Evolutionary conservation across 208 protist genomes (phyloP), one percentile per base, ranked within the genome.

Genomic region (Crithidia sp.): DNA sequence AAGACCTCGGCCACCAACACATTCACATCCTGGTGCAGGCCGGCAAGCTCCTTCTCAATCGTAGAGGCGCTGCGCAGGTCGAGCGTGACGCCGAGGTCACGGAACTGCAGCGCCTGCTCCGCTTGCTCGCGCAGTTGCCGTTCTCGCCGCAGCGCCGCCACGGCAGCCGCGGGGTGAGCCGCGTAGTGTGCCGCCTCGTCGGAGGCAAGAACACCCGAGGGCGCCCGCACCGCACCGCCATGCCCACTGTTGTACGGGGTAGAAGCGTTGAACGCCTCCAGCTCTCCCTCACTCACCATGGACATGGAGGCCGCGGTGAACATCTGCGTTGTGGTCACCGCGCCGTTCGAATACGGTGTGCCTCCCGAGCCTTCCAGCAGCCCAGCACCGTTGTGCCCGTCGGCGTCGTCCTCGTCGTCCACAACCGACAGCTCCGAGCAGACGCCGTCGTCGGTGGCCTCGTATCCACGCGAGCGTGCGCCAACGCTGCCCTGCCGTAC

Each of bases 11-110:
- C 76, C 2, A 93, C 79, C 37, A 96, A 63, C 59, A 85, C 76
- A 72, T 96, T 91, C 39, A 96, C 17, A 62, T 90, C 82, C 36
- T 81, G 75, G 66, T 93, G 91, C 54, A 90, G 82, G 17, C 19
- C 67, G 2, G 79, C 81, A 0, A 96, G 80, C 28, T 79, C 69
- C 44, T 73, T 67, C 67, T 93, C 87, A 9, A 96, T 64, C 3
- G 67, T 64, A 12, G 74, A 82, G 8, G 83, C 74, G 62, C 82
- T 83, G 8, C 57, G 62, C 2, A 83, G 62, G 58, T 95, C 88
- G n/a, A 91, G 58, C 16, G 72, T 77, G 13, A 91, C 61, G 36
- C 86, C 86, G 52, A 87, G 59, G 37, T 84, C 67, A 6, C 79
- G 60, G 14, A 85, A 73, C 53, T 76, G 68, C 50, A 96, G 71